Conservation (phyloP, 352 stramenopile species). For the Phytopythium helicoides region DNA sequence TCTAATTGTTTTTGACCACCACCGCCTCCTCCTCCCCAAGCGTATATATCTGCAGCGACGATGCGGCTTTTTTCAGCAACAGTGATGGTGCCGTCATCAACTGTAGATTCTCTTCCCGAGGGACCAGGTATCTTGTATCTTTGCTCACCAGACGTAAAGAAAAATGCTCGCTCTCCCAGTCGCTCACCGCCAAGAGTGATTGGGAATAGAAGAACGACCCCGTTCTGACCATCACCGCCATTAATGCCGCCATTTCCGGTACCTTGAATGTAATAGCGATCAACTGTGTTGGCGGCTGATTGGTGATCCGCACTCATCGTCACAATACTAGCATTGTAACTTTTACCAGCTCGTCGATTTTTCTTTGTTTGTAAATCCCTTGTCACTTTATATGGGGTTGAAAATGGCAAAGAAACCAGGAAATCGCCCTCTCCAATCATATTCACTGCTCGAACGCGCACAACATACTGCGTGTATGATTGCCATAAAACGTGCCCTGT, state of each 20-base stretch:
- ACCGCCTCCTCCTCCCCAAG: constrained; percentile 76
- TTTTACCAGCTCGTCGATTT: neutral
- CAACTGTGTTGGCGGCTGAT: constrained; percentile 35
- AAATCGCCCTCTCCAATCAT: constrained; percentile 23
- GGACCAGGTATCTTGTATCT: constrained; percentile 23
- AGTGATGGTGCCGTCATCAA: neutral
- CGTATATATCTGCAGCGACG: constrained; percentile 63
- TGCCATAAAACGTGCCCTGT: constrained; percentile 6
- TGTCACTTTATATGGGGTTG: constrained; percentile 28
- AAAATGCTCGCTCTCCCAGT: constrained; percentile 37
- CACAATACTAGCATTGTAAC: neutral
- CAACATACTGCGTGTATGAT: constrained; percentile 40
- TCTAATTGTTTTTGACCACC: constrained; percentile 26
- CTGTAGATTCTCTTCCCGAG: too few relatives aligned
- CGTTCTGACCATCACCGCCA: constrained; percentile 38
- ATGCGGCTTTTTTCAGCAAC: constrained; percentile 26
- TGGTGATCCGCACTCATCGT: constrained; percentile 22
- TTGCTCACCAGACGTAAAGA: constrained; percentile 34
- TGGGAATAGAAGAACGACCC: constrained; percentile 59
- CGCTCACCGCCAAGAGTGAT: constrained; percentile 40
- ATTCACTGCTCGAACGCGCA: constrained; percentile 37
- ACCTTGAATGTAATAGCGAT: constrained; percentile 64
- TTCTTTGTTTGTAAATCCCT: neutral
- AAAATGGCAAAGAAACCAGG: constrained; percentile 22
- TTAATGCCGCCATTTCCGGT: constrained; percentile 40